A percentile compares a stretch with the other conserved stretches of the same genome.
These are phyloP conservation scores for Beauveria sp. DNA, from an alignment of 2,329 filamentous ascomycete genomes.

Conservation along the genomic window DNA sequence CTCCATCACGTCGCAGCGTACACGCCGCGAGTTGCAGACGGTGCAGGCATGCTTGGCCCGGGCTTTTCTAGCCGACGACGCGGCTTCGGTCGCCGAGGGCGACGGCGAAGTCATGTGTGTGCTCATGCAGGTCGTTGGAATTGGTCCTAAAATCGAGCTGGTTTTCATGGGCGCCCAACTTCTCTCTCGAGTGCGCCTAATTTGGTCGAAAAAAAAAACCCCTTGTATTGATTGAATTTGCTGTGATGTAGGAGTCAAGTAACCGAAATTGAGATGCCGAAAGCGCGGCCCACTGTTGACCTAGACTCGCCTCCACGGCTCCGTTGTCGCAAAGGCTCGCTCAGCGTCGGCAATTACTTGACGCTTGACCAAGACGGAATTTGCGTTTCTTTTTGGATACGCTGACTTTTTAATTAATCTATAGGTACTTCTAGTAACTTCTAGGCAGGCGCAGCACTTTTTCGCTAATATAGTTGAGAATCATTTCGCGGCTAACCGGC, in stretches of 20 bases:
- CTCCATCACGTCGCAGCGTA: conserved; percentile 29
- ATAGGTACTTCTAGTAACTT: conserved; percentile 45
- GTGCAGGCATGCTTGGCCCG: conserved; percentile 29
- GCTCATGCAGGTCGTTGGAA: not conserved
- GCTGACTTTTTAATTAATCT: not conserved
- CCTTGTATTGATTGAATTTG: not conserved
- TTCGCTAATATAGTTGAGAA: conserved; percentile 64
- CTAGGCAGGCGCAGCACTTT: conserved; percentile 59
- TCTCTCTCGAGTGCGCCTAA: not conserved
- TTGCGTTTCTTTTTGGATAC: not conserved
- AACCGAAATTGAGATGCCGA: conserved; percentile 11
- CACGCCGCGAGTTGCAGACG: conserved; percentile 26
- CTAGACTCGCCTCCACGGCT: not conserved
- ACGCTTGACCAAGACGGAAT: not conserved
- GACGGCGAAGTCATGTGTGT: conserved; percentile 8
- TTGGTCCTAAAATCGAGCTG: not conserved
- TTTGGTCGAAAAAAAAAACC: not conserved
- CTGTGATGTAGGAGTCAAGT: conserved; percentile 8
- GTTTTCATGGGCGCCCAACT: not conserved
- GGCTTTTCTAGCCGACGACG: conserved; percentile 25
- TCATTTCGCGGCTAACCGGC: conserved; percentile 64
- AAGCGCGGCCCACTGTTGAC: not conserved
- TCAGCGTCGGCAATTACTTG: not conserved
- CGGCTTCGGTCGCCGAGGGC: conserved; percentile 8
- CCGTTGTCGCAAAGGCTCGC: conserved; percentile 3